These are phyloP conservation scores for Amphichorda felina DNA, from an alignment of 2,329 filamentous ascomycete genomes.

Conservation along the genomic window DNA sequence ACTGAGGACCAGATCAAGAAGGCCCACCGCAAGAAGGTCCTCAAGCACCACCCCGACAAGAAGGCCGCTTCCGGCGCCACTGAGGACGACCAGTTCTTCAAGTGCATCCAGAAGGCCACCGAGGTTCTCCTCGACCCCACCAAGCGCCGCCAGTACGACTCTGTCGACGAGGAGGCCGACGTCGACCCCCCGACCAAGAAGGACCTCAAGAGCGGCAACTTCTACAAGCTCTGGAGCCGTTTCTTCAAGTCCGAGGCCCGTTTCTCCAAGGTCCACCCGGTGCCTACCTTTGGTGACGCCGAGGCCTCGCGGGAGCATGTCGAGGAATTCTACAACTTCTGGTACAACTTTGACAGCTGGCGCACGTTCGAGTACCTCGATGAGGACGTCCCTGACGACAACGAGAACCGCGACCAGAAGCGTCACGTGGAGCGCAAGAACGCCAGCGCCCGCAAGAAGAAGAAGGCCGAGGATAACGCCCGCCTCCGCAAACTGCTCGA, in stretches of 20 bases:
- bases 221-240: slow-evolving; percentile 86
- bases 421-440: slow-evolving; percentile 98
- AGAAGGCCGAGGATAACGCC: slow-evolving; percentile 94
- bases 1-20: slow-evolving; percentile 98
- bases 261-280: slow-evolving; percentile 85
- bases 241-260: slow-evolving; percentile 88
- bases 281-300: slow-evolving; percentile 75
- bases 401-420: slow-evolving; percentile 98
- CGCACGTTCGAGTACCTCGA: slow-evolving; percentile 95
- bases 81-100: slow-evolving; percentile 98
- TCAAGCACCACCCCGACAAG: slow-evolving; percentile 98
- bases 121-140: slow-evolving; percentile 86
- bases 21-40: slow-evolving; percentile 98
- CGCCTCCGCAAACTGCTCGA: slow-evolving; percentile 86
- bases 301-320: slow-evolving; percentile 82
- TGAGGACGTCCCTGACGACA: slow-evolving; percentile 97
- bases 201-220: slow-evolving; percentile 73
- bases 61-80: slow-evolving; percentile 79
- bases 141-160: slow-evolving; percentile 92
- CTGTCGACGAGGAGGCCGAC: slow-evolving; percentile 86
- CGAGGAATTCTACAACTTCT: slow-evolving; percentile 98
- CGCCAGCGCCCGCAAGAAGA: slow-evolving; percentile 94
- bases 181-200: slow-evolving; percentile 91
- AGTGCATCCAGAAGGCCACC: slow-evolving; percentile 98
- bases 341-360: slow-evolving; percentile 99